Evolutionary conservation across 805 yeast genomes (phyloP), one percentile per base, ranked within the genome.

Genomic region (Cyberlindnera mississippiensis): DNA sequence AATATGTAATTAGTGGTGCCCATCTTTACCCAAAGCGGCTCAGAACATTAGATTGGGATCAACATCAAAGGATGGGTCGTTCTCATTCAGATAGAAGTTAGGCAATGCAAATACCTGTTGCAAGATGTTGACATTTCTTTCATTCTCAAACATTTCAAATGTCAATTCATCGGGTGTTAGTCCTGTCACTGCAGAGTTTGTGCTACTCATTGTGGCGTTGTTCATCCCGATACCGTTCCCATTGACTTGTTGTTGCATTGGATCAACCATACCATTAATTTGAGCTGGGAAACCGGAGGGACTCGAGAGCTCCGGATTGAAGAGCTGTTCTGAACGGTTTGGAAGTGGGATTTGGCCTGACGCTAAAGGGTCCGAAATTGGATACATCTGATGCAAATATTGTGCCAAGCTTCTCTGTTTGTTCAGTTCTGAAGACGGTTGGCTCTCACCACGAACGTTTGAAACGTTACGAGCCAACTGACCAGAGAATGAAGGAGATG

Each of bases 41-140:
- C 30, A 43, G 14, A 43, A 40, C 48, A 44, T 44, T 31, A 40
- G 15, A 32, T 44, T 37, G 2, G 44, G 42, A 24, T 40, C 40
- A 16, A 40, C 42, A 7, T 28, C 38, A 10, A 29, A 31, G 4
- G 22, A n/a, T 7, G 26, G 17, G 5, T 31, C 44, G 18, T 18
- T 30, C 11, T 43, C 52, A 30, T 40, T 38, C 28, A 49, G n/a
- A 29, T 44, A 49, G 35, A 49, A 38, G 20, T 42, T 42, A 12
- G 53, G 53, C 6, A 46, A 37, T 6, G 46, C 38, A 35, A 49
- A 49, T 15, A 42, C 35, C 17, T 49, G 52, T 20, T 48, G 52
- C 10, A 48, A 22, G 31, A 48, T 43, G 20, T 46, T 44, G 3
- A 44, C 24, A 20, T 42, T 35, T 24, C 38, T 41, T 31, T 42